Evolutionary conservation across 192 early-diverging fungal species (phyloP), one percentile per base, ranked within the genome.

Genomic region (Phycomyces blakesleeanus): DNA sequence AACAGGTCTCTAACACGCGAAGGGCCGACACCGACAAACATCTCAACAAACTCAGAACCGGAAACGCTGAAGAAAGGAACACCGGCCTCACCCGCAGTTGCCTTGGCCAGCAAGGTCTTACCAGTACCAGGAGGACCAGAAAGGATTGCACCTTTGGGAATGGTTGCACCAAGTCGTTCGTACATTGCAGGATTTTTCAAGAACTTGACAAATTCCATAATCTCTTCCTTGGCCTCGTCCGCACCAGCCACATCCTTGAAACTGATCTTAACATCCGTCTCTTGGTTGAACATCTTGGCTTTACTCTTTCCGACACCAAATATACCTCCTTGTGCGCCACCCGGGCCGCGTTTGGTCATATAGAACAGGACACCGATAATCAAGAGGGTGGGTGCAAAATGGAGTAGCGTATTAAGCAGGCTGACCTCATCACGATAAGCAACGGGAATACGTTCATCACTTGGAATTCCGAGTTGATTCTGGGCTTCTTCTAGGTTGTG

Each of bases 201-300:
- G 79, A 98, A 98, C 78, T 97, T 97, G 59, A 99, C 97, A 90
- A 99, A 99, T 83, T 99, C 97, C 97, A 99, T 99, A 55, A 99
- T 99, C 79, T 99, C 97, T 68, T 93, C 89, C 83, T 99, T 99
- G 42, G 96, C 97, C 71, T 99, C 97, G 79, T 99, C 96, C 75
- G 93, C 93, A 9, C 97, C 97, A 8, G 97, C 97, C 0, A 99
- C 96, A 75, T 99, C 96, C 84, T 96, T 97, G 76, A 99, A 99
- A 66, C 95, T 96, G 51, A 99, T 92, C 62, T 92, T 86, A 53
- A 99, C 89, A 42, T 96, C 92, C 0, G 89, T 92, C 72, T 99
- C 95, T 69, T 96, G 92, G 83, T 98, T 99, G 79, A 89, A 99
- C 81, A 99, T 77, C 75, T 92, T 93, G 26, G 97, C 97, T 37